Conservation (phyloP, 2,329 filamentous ascomycete genomes). For the Venturia pyrina region DNA sequence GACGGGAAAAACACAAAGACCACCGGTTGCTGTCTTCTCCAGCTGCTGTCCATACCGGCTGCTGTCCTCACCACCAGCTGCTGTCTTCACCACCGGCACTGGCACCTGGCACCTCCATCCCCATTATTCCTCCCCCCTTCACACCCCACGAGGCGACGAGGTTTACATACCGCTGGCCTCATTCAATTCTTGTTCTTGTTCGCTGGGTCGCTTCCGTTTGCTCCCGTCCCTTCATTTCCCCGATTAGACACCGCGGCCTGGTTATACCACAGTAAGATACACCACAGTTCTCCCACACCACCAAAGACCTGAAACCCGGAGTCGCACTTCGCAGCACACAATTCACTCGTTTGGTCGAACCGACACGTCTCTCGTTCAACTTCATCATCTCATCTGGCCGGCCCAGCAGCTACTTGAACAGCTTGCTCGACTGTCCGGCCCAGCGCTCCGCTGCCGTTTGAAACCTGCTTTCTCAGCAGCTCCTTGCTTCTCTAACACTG, state of each 20-base stretch:
- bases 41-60: too few relatives aligned
- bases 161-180: too few relatives aligned
- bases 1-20: not conserved
- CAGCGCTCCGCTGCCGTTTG: not conserved
- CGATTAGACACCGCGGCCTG: not conserved
- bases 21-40: not conserved
- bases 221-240: constrained; percentile 4
- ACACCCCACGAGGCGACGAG: too few relatives aligned
- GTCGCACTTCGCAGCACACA: not conserved
- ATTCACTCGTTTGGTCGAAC: not conserved
- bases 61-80: not conserved
- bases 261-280: too few relatives aligned
- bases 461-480: constrained; percentile 4
- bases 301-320: not conserved
- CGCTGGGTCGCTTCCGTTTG: not conserved
- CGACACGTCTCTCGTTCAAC: not conserved
- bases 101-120: too few relatives aligned
- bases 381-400: not conserved
- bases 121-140: not conserved
- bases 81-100: too few relatives aligned
- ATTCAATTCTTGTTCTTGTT: not conserved
- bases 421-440: not conserved
- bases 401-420: not conserved
- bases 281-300: not conserved
- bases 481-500: constrained; percentile 4